Evolutionary conservation across 1,139 yeast genomes (phyloP).

Genomic region (Pichia cactophila): DNA sequence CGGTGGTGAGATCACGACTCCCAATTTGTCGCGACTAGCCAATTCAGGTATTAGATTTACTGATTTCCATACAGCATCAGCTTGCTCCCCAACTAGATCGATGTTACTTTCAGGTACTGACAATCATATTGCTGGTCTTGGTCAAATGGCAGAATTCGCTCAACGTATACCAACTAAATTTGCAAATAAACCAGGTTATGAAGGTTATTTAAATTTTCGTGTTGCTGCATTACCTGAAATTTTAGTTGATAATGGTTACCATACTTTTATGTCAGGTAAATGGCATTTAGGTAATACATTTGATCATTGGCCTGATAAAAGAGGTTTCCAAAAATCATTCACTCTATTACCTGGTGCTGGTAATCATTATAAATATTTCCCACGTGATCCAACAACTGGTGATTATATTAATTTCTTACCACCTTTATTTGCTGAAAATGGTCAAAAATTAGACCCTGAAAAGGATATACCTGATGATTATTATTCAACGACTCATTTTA

Average conservation of each 20-base stretch:
- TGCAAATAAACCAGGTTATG: constrained; percentile 47
- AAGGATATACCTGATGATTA: constrained; percentile 37
- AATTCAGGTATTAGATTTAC: constrained; percentile 41
- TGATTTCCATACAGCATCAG: constrained; percentile 57
- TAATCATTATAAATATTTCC: constrained; percentile 46
- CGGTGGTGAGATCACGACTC: constrained; percentile 55
- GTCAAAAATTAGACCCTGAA: constrained; percentile 31
- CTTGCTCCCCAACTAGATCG: constrained; percentile 59
- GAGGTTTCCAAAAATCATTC: constrained; percentile 48
- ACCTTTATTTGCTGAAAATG: constrained; percentile 35
- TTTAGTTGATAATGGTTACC: constrained; percentile 41
- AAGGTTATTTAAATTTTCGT: constrained; percentile 44
- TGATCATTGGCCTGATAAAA: constrained; percentile 43
- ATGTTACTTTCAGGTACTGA: constrained; percentile 57
- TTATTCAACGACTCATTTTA: constrained; percentile 40
- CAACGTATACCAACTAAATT: constrained; percentile 33
- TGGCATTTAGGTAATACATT: constrained; percentile 49
- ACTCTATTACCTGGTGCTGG: constrained; percentile 53
- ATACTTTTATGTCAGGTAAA: constrained; percentile 47
- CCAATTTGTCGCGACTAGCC: constrained; percentile 42
- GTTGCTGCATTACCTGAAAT: constrained; percentile 51
- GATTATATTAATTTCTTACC: constrained; percentile 28
- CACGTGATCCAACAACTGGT: constrained; percentile 27
- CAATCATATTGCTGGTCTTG: constrained; percentile 54
- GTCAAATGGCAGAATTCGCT: constrained; percentile 50